Evolutionary conservation across 2,329 filamentous ascomycete species (phyloP), one percentile per base, ranked within the genome.

Genomic region (Penicillium sclerotigenum): DNA sequence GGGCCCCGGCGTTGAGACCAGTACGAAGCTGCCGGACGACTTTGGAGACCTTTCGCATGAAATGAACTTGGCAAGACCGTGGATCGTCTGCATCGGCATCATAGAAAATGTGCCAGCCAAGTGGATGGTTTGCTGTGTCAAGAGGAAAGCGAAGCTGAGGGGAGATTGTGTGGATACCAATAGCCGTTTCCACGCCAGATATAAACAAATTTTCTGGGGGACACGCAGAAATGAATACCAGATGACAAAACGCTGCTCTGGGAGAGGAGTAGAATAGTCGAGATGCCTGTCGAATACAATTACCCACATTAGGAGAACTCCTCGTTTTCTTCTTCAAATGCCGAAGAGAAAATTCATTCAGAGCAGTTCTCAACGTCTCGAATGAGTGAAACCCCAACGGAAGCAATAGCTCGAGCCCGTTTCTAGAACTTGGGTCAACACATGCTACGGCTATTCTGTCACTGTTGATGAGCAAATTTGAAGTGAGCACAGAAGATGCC

Each of bases 161-260:
- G 13, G 71, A 69, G 29, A 74, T 63, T 1, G 71, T 69, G 54
- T 74, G 71, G 31, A 74, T 62, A 16, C 70, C 67, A 26, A 75
- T 59, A 10, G 60, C 61, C 5, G 60, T 59, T 34, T 69, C 58
- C 14, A 64, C 59, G 28, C 50, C 53, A 34, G 65, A 59, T n/a
- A 67, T 56, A 8, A 55, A 54, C 10, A 70, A 50, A 8, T 57
- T 56, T 18, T 41, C 36, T 34, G 54, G 60, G 6, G 62, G 52
- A 10, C 59, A 59, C 4, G 65, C 54, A 26, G 72, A 72, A 26
- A 74, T 42, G 11, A 73, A 58, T 47, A 74, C 70, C 31, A 73
- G 50, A 59, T 75, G 72, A 20, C 71, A 66, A 38, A 68, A 67
- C 1, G 69, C 66, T 18, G 60, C 47, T 31, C 65, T 60, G 16